Evolutionary conservation across 2,329 filamentous ascomycete genomes (phyloP), one percentile per base, ranked within the genome.

Genomic region (Alternaria novae-zelandiae): DNA sequence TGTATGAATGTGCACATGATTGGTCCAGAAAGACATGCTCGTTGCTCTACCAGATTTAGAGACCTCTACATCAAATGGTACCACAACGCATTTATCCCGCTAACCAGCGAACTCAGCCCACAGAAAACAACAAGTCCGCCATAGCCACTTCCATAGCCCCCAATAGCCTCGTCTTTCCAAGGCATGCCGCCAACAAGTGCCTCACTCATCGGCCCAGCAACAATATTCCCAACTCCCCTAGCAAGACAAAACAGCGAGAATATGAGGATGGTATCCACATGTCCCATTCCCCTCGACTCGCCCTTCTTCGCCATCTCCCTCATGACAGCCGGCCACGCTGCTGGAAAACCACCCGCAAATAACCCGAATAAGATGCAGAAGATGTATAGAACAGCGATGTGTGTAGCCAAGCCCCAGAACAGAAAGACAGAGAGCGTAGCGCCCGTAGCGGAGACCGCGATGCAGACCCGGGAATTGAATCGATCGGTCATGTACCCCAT

Each of bases 321-420:
- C 67, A 71, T 74, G 8, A 76, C 55, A 4, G 72, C 74, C 1
- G 69, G 64, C 57, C 67, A 77, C 2, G 69, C 73, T 4, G 64
- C 67, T 0, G 66, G 57, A 26, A 70, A 75, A 30, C 66, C 66
- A 0, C 75, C 73, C 0, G 71, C 73, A 47, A 79, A 76, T 11
- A 80, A 57, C 1, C 80, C 79, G 41, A 82, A 83, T 6, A 71
- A 36, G 47, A 76, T 45, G 20, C 63, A 70, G 49, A 78, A 78
- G 12, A 69, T 64, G 23, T 73, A 64, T 9, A 87, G 71, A 0
- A 73, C 55, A 0, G 70, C 65, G 66, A 79, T 8, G 63, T 74
- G 77, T 5, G 76, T 73, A 0, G 83, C 77, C 10, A 85, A 69
- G 0, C 84, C 84, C 84, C 84, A 86, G 28, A 82, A 60, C 1